Evolutionary conservation across 352 stramenopile species (phyloP).

Genomic region (Aphanomyces astaci): DNA sequence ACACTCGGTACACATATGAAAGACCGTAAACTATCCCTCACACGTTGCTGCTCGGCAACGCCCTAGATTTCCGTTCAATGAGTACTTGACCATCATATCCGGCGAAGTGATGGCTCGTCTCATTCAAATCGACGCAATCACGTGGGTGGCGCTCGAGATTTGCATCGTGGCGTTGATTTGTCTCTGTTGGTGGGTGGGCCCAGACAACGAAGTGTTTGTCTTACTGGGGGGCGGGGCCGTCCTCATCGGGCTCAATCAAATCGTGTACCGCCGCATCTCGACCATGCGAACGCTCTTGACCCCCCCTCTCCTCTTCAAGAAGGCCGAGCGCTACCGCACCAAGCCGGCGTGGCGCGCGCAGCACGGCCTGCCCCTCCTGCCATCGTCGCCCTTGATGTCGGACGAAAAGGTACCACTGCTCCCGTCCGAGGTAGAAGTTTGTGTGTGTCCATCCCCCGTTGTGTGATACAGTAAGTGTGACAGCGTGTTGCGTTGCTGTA

Average conservation of each 20-base stretch:
- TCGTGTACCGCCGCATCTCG: constrained; percentile 40
- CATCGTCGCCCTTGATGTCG: constrained; percentile 5
- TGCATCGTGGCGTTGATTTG: constrained; percentile 42
- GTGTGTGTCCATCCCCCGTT: too few relatives aligned
- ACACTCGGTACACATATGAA: constrained; percentile 31
- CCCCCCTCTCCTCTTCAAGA: constrained; percentile 43
- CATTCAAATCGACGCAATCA: constrained; percentile 63
- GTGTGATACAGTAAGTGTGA: too few relatives aligned
- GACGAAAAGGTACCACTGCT: constrained; percentile 15
- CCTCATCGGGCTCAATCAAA: constrained; percentile 42
- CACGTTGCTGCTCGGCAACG: neutral
- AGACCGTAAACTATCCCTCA: neutral
- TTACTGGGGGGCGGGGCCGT: constrained; percentile 34
- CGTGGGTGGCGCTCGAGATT: constrained; percentile 53
- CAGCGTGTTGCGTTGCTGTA: neutral
- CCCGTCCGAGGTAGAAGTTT: constrained; percentile 1
- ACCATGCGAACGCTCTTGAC: constrained; percentile 45
- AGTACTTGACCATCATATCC: constrained; percentile 70
- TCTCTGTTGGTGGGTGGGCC: constrained; percentile 37
- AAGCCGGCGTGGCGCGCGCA: constrained; percentile 48
- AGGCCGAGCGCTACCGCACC: constrained; percentile 46
- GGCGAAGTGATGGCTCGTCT: constrained; percentile 62
- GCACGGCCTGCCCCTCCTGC: constrained; percentile 31
- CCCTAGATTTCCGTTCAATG: constrained; percentile 55
- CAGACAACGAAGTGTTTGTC: constrained; percentile 35